Evolutionary conservation across 768 basidiomycete species (phyloP).

Genomic region (Tricholoma terreum): DNA sequence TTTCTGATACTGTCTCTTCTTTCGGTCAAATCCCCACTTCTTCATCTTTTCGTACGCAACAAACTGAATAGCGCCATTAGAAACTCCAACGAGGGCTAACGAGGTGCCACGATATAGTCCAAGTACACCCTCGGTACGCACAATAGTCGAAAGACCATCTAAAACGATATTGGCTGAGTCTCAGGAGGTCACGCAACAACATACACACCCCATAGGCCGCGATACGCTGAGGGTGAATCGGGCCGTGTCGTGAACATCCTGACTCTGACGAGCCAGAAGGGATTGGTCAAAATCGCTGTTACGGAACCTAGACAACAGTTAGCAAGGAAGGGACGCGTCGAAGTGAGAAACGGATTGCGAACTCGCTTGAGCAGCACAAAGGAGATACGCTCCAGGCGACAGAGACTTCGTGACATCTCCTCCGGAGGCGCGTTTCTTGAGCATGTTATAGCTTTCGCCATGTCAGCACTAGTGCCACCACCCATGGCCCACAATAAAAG

Average conservation of each 20-base stretch:
- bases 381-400: slow-evolving; percentile 74
- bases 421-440: slow-evolving; percentile 76
- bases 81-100: slow-evolving; percentile 87
- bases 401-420: slow-evolving; percentile 65
- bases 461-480: not conserved
- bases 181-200: slow-evolving; percentile 7
- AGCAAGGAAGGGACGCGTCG: slow-evolving; percentile 6
- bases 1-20: slow-evolving; percentile 57
- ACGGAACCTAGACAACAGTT: slow-evolving; percentile 64
- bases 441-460: slow-evolving; percentile 77
- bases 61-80: slow-evolving; percentile 94
- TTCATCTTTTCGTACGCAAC: slow-evolving; percentile 97
- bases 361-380: slow-evolving; percentile 97
- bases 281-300: slow-evolving; percentile 94
- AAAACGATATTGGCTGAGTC: slow-evolving; percentile 1
- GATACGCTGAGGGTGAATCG: slow-evolving; percentile 70
- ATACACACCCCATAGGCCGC: slow-evolving; percentile 69
- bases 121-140: slow-evolving; percentile 64
- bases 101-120: slow-evolving; percentile 88
- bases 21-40: slow-evolving; percentile 78
- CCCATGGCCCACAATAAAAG: not conserved
- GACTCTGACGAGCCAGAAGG: slow-evolving; percentile 96
- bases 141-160: slow-evolving; percentile 72
- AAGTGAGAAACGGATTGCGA: slow-evolving; percentile 39
- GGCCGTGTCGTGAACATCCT: slow-evolving; percentile 87